Percentiles rank a stretch among this genome's conserved stretches.
Conservation (phyloP, 164 flowering plant species). For the Buxus sempervirens region DNA sequence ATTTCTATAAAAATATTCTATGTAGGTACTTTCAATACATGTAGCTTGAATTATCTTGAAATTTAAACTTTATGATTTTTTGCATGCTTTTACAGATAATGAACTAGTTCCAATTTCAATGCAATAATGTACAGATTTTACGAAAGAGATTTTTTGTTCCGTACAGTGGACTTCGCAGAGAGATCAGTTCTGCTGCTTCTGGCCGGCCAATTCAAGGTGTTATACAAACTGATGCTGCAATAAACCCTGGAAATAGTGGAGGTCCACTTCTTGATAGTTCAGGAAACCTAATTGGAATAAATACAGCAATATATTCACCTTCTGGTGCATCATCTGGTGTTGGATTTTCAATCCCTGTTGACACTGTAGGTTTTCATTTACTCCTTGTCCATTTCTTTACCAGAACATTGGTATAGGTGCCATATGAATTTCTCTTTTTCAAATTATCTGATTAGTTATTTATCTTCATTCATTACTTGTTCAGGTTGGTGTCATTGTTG, state of each 20-base stretch:
- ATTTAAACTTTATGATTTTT: background rate
- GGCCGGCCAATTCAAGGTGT: conserved; percentile 99
- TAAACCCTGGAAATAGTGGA: conserved; percentile 97
- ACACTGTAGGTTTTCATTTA: conserved; percentile 55
- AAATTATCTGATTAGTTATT: background rate
- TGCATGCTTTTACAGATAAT: background rate
- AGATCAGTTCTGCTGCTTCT: conserved; percentile 96
- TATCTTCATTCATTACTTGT: conserved; percentile 1
- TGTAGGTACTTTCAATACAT: background rate
- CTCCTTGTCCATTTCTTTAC: background rate
- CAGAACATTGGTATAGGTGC: background rate
- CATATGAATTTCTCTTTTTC: background rate
- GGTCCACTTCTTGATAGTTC: conserved; percentile 98
- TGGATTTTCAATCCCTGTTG: conserved; percentile 96
- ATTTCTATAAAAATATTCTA: background rate
- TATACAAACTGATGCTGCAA: conserved; percentile 97
- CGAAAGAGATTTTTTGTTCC: conserved; percentile 8
- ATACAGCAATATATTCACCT: conserved; percentile 95
- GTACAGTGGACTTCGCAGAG: conserved; percentile 88
- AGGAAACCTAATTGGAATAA: conserved; percentile 88
- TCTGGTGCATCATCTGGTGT: conserved; percentile 99
- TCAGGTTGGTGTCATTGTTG: conserved; percentile 90
- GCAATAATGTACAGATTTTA: background rate
- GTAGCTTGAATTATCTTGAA: background rate
- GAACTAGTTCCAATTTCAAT: background rate